Base-by-base conservation (phyloP, 1,284 basidiomycete genomes). In the Tylopilus orsonianus region DNA sequence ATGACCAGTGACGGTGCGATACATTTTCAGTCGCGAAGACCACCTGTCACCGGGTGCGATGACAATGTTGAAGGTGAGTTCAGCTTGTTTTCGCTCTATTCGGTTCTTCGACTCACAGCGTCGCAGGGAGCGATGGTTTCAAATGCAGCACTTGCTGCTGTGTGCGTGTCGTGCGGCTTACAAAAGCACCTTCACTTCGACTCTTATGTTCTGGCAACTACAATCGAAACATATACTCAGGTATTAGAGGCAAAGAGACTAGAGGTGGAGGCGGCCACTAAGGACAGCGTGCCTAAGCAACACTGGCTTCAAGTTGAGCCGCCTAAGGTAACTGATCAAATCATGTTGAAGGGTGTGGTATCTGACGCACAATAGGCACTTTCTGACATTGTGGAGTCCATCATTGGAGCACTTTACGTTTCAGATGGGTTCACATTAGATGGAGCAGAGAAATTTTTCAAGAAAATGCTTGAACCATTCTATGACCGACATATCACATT, bases 91-190 rank as follows among this genome's bases (percentile, higher is more conserved):
- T 2, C n/a, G n/a, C 33, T 52, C 29, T 41, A 43, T 18, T 47
- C 44, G 34, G 48, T 48, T 33, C 18, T 38, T 37, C n/a, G 12
- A 40, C 54, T 49, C 3, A 49, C 20, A 18, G 29, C 20, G 38
- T 19, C 54, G 24, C 56, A 91, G 89, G 78, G 79, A 38, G 84
- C 85, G 8, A 90, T 91, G 86, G 87, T 91, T 23, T 87, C 85
- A 9, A 91, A 91, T 61, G 74, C 80, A 19, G 74, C 83, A 9
- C 71, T 91, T 27, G 86, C 85, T 27, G 85, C 87, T 2, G 65
- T 91, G 49, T 87, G 85, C 54, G 80, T 90, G 18, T 75, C 74
- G 55, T 77, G 78, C 37, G 82, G 83, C 20, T 67, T 93, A 45
- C 71, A 88, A 54, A 69, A 80, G 33, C 72, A 84, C 62, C 68